A percentile compares a stretch with the other conserved stretches of the same genome.
Evolutionary conservation across 1,139 yeast genomes (phyloP).

Genomic region (Pichia sp.): DNA sequence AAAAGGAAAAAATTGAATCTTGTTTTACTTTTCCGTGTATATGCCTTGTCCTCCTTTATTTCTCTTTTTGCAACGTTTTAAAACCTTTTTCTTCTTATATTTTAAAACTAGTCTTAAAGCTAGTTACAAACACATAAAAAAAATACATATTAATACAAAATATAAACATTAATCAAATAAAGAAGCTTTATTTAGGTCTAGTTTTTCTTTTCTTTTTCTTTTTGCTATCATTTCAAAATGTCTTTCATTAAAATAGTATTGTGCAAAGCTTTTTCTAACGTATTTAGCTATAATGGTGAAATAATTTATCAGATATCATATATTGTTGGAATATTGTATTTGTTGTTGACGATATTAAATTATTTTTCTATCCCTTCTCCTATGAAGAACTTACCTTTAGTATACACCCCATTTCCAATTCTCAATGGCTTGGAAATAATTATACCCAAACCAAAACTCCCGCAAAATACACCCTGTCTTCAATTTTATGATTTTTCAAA

Average conservation of each 20-base stretch:
- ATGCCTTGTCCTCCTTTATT: not conserved
- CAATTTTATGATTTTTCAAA: slow-evolving; percentile 44
- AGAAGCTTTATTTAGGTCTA: not conserved
- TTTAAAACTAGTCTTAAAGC: too few species aligned
- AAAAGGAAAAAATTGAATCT: not conserved
- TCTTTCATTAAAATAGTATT: not conserved
- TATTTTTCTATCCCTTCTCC: slow-evolving; percentile 12
- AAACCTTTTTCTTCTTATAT: not conserved
- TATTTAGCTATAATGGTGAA: not conserved
- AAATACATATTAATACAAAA: not conserved
- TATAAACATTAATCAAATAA: too few species aligned
- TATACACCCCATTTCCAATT: slow-evolving; percentile 22
- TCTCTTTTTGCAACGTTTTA: not conserved
- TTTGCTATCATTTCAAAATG: not conserved
- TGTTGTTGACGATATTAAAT: not conserved
- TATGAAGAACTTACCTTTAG: slow-evolving; percentile 20
- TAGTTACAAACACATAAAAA: too few species aligned
- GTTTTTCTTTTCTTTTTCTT: not conserved
- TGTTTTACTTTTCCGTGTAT: not conserved
- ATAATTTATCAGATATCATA: not conserved
- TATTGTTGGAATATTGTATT: not conserved
- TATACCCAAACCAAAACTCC: slow-evolving; percentile 20
- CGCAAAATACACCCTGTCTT: slow-evolving; percentile 38
- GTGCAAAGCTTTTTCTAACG: not conserved
- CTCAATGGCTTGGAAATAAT: slow-evolving; percentile 22